Conservation (phyloP, 805 yeast genomes). For the Candida ascalaphidarum region DNA sequence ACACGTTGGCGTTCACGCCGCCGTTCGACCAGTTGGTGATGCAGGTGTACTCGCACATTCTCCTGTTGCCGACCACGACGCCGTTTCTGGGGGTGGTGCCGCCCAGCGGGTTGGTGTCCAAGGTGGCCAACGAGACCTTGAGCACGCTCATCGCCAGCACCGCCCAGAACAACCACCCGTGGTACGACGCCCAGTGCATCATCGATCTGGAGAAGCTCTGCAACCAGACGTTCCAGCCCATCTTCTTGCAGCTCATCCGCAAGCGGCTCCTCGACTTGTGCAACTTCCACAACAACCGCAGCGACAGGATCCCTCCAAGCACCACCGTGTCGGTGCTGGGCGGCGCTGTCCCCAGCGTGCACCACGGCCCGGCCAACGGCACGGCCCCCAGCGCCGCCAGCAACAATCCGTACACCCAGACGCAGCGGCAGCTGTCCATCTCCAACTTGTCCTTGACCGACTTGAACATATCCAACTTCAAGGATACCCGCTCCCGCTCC, state of each 20-base stretch:
- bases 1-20: conserved; percentile 26
- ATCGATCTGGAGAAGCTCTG: conserved; percentile 22
- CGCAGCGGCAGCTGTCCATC: conserved; percentile 26
- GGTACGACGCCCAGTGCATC: conserved; percentile 25
- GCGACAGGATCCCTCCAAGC: conserved; percentile 14
- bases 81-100: conserved; percentile 35
- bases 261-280: conserved; percentile 34
- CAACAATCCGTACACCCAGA: conserved; percentile 2
- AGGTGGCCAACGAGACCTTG: conserved; percentile 36
- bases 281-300: conserved; percentile 10
- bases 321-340: conserved; percentile 14
- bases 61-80: conserved; percentile 36
- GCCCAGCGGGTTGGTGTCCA: conserved; percentile 36
- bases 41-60: conserved; percentile 22
- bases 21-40: conserved; percentile 28
- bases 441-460: conserved; percentile 33
- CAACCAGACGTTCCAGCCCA: conserved; percentile 26
- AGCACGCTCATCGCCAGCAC: conserved; percentile 12
- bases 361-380: conserved; percentile 4
- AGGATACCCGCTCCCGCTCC: conserved; percentile 16
- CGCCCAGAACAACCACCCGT: conserved; percentile 7
- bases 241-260: conserved; percentile 32
- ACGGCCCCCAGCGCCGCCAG: conserved; percentile 4
- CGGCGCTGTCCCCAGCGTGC: conserved; percentile 2
- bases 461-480: conserved; percentile 18